phyloP scores from a whole-genome alignment of 805 yeast species.

The Pichia phayaonensis region DNA sequence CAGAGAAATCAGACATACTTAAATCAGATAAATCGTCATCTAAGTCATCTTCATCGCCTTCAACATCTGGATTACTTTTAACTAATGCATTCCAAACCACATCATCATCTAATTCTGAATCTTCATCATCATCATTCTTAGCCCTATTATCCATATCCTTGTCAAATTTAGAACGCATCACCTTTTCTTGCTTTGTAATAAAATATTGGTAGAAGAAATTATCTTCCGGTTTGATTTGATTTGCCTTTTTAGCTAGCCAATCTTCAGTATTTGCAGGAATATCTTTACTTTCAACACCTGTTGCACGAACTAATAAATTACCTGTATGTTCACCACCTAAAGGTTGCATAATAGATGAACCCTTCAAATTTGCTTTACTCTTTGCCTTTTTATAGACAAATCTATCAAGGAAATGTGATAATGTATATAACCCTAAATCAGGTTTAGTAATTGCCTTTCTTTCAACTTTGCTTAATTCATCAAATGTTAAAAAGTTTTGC shows the following conservation, averaged over 20 bases:
- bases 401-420: conserved; percentile 87
- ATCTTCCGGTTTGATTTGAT: conserved; percentile 78
- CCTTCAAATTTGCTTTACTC: conserved; percentile 64
- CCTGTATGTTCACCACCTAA: conserved; percentile 79
- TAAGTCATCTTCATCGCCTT: conserved; percentile 34
- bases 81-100: conserved; percentile 54
- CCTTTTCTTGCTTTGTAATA: conserved; percentile 46
- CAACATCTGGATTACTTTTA: conserved; percentile 49
- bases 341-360: conserved; percentile 96
- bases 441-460: conserved; percentile 49
- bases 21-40: conserved; percentile 33
- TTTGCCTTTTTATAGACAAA: conserved; percentile 93
- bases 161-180: conserved; percentile 30
- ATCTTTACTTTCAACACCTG: conserved; percentile 27
- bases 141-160: conserved; percentile 40
- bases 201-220: conserved; percentile 83
- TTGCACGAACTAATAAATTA: conserved; percentile 58
- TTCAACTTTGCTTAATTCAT: conserved; percentile 17
- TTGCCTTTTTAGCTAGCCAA: conserved; percentile 63
- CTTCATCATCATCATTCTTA: conserved; percentile 32
- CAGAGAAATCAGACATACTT: conserved; percentile 31
- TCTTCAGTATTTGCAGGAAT: conserved; percentile 77
- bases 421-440: conserved; percentile 80
- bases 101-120: conserved; percentile 46
- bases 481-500: conserved; percentile 46